Conservation (phyloP, 352 stramenopile species). For the Globisporangium spinosum region DNA sequence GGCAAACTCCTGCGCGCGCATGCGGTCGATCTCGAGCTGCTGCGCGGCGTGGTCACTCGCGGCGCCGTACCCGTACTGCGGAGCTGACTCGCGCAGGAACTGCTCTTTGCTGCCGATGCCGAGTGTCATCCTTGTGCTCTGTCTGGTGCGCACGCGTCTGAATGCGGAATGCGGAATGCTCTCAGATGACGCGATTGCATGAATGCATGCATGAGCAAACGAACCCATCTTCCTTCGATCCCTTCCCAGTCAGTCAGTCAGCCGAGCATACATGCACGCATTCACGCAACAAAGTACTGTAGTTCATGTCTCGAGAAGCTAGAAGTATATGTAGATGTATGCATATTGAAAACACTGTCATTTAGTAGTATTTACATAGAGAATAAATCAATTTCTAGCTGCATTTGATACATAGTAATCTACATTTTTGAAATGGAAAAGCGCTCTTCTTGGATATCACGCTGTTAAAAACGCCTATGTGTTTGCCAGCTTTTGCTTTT, state of each 20-base stretch:
- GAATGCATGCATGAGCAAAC: background rate
- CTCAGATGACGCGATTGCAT: background rate
- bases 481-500: background rate
- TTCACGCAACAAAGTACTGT: background rate
- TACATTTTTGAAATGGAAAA: too few species aligned
- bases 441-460: too few species aligned
- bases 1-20: conserved; percentile 41
- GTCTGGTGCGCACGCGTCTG: background rate
- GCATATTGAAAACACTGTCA: too few species aligned
- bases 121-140: background rate
- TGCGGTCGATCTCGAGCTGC: conserved; percentile 32
- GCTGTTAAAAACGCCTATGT: background rate
- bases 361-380: too few species aligned
- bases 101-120: conserved; percentile 16
- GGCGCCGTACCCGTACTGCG: conserved; percentile 15
- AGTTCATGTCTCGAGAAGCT: too few species aligned
- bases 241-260: background rate
- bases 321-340: too few species aligned
- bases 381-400: too few species aligned
- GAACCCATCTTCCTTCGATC: conserved; percentile 4
- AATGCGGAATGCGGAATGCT: conserved; percentile 1
- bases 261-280: background rate
- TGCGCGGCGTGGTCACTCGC: background rate
- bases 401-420: too few species aligned
- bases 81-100: conserved; percentile 12